These are phyloP conservation scores for Cryptococcus jaspeensis DNA, from an alignment of 1,284 basidiomycete species.

Conservation along the genomic window DNA sequence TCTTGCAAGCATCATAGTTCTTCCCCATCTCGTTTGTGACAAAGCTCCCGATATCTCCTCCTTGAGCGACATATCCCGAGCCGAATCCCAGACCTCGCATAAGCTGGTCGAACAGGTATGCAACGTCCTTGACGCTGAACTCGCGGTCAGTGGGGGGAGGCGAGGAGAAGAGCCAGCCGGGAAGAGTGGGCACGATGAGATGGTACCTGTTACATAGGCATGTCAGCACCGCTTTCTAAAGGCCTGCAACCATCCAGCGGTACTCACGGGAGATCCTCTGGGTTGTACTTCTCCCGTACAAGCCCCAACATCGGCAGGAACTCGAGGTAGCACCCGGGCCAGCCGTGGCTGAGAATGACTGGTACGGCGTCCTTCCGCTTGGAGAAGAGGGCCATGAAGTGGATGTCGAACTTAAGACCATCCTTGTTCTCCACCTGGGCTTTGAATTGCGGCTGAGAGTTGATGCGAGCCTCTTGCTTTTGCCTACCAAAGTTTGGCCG, in stretches of 20 bases:
- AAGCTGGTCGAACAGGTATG: slow-evolving; percentile 37
- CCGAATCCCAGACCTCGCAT: slow-evolving; percentile 48
- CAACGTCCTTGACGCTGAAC: slow-evolving; percentile 36
- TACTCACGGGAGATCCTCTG: slow-evolving; percentile 27
- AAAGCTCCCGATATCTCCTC: slow-evolving; percentile 46
- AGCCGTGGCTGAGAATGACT: slow-evolving; percentile 47
- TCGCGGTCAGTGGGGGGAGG: slow-evolving; percentile 39
- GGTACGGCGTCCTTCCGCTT: slow-evolving; percentile 36
- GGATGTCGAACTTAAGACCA: slow-evolving; percentile 30
- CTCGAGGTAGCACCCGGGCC: slow-evolving; percentile 46
- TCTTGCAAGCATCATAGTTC: slow-evolving; percentile 29
- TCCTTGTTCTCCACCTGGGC: slow-evolving; percentile 32
- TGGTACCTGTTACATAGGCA: slow-evolving; percentile 20
- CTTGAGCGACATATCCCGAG: slow-evolving; percentile 44
- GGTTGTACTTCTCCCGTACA: slow-evolving; percentile 28
- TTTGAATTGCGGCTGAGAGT: slow-evolving; percentile 28
- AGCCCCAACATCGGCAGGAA: slow-evolving; percentile 38
- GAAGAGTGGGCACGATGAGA: slow-evolving; percentile 37
- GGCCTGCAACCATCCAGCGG: slow-evolving; percentile 18
- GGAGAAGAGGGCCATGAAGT: slow-evolving; percentile 43
- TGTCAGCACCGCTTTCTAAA: no score
- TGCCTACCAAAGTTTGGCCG: neutral
- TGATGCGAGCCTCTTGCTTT: slow-evolving; percentile 27
- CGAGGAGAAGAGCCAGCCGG: slow-evolving; percentile 44
- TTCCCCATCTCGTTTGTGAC: slow-evolving; percentile 27